Conservation (phyloP, 2,329 filamentous ascomycete species). For the Cordyceps tenuipes region DNA sequence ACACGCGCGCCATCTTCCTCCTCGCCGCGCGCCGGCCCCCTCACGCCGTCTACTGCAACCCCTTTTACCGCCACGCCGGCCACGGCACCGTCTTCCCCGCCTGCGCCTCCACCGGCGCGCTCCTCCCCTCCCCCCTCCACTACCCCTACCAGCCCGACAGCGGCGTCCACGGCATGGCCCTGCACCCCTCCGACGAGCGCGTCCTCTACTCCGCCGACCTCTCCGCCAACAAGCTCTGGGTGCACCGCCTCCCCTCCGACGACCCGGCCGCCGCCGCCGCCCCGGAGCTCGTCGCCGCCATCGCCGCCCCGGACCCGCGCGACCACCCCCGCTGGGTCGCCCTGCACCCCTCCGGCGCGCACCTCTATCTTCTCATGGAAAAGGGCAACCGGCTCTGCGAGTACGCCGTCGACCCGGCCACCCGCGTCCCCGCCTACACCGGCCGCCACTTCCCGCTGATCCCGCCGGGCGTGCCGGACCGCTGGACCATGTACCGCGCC, state of each 20-base stretch:
- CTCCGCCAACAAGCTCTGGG: conserved; percentile 74
- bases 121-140: conserved; percentile 56
- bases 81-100: conserved; percentile 70
- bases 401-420: conserved; percentile 67
- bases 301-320: conserved; percentile 59
- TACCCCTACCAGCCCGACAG: conserved; percentile 62
- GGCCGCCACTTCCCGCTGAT: conserved; percentile 70
- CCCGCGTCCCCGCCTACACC: conserved; percentile 71
- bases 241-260: conserved; percentile 57
- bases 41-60: conserved; percentile 79
- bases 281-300: conserved; percentile 60
- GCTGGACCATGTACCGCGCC: conserved; percentile 63
- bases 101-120: conserved; percentile 41
- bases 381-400: conserved; percentile 77
- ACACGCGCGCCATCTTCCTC: conserved; percentile 83
- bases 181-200: conserved; percentile 47
- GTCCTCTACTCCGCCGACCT: conserved; percentile 76
- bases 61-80: conserved; percentile 80
- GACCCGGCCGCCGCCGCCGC: conserved; percentile 16
- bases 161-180: conserved; percentile 76
- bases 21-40: conserved; percentile 70
- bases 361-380: conserved; percentile 83
- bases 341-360: conserved; percentile 67
- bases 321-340: conserved; percentile 88
- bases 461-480: conserved; percentile 56